Percentiles rank a stretch among this genome's conserved stretches.
Evolutionary conservation across 306 rosid species (phyloP).

Genomic region (Vigna mungo): DNA sequence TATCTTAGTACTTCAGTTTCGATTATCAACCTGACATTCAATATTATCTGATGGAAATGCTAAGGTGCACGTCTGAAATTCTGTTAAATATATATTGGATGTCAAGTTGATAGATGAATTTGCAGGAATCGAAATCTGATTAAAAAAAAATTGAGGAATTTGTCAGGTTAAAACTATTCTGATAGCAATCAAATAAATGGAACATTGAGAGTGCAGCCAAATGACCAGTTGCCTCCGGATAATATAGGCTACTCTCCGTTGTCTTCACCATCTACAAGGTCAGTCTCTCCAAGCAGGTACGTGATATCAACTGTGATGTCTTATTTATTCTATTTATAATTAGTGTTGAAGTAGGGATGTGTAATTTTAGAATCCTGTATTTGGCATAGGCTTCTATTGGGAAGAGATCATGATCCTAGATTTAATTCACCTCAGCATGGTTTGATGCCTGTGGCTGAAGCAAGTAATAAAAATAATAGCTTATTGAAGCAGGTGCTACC

Average conservation of each 20-base stretch:
- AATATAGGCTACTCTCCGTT: conserved; percentile 59
- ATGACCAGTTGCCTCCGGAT: conserved; percentile 52
- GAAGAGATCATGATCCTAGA: conserved; percentile 65
- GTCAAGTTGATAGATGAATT: too few species aligned
- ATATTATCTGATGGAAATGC: too few species aligned
- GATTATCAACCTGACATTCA: too few species aligned
- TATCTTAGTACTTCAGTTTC: too few species aligned
- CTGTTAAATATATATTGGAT: background rate
- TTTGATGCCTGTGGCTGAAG: conserved; percentile 66
- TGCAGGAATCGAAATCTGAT: background rate
- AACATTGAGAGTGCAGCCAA: conserved; percentile 53
- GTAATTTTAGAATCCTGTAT: conserved; percentile 41
- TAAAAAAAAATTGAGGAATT: too few species aligned
- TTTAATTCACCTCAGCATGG: conserved; percentile 65
- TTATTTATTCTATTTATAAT: conserved; percentile 33
- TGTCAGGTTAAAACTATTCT: too few species aligned
- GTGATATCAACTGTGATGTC: conserved; percentile 35
- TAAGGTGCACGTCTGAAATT: background rate
- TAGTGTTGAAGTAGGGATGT: conserved; percentile 28
- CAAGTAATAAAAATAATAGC: conserved; percentile 57
- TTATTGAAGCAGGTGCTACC: conserved; percentile 79
- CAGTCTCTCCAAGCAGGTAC: conserved; percentile 72
- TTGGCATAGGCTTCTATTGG: conserved; percentile 63
- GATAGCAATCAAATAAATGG: conserved; percentile 59
- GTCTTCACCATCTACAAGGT: conserved; percentile 67